These are phyloP conservation scores for Fraxinus americana DNA, from an alignment of 257 asterid genomes.

Conservation along the genomic window DNA sequence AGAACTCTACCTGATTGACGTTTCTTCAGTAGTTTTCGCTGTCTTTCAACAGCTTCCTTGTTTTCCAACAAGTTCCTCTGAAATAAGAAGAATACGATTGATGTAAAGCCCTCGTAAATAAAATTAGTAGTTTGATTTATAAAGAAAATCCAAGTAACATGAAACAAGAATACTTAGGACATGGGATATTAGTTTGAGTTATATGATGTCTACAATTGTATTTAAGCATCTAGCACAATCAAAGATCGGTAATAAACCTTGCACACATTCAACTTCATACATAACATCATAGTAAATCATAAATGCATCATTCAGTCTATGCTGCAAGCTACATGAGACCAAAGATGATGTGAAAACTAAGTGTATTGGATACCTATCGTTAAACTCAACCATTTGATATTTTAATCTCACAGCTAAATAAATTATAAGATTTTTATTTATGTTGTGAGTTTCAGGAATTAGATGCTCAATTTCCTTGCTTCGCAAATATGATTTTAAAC, in stretches of 20 bases:
- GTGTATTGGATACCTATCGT: not conserved
- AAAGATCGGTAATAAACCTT: constrained; percentile 6
- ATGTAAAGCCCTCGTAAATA: not conserved
- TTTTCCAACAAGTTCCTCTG: constrained; percentile 81
- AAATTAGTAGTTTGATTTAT: constrained; percentile 9
- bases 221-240: constrained; percentile 19
- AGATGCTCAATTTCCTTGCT: not conserved
- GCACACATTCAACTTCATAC: not conserved
- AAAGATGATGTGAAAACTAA: not conserved
- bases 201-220: not conserved
- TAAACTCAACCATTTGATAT: not conserved
- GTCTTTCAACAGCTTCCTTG: constrained; percentile 95
- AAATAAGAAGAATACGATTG: not conserved
- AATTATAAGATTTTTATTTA: not conserved
- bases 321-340: not conserved
- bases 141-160: not conserved
- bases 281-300: not conserved
- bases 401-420: not conserved
- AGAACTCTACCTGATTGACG: constrained; percentile 68
- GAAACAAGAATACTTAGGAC: not conserved
- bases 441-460: not conserved
- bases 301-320: not conserved
- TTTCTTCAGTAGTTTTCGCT: constrained; percentile 84
- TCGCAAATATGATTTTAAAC: not conserved
- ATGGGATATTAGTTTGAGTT: not conserved